These are phyloP conservation scores for Plasmodium reichenowi DNA, from an alignment of 169 alveolate species.

Conservation along the genomic window DNA sequence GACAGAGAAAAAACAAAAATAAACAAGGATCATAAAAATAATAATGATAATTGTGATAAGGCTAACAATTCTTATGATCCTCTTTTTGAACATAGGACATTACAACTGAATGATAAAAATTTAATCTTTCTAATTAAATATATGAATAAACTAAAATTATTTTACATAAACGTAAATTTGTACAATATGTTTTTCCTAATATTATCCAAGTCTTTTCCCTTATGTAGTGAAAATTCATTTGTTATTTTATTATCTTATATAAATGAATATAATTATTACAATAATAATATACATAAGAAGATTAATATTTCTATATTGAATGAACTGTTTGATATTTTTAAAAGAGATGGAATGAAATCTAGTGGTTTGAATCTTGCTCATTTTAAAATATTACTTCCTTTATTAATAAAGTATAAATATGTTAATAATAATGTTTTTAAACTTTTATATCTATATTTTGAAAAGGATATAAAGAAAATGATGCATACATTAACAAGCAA, in stretches of 20 bases:
- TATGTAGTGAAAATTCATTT: slow-evolving; percentile 12
- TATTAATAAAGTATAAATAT: slow-evolving; percentile 43
- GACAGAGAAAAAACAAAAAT: neutral
- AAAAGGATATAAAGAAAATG: slow-evolving; percentile 21
- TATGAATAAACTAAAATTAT: slow-evolving; percentile 58
- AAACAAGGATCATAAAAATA: no score
- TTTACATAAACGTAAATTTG: slow-evolving; percentile 53
- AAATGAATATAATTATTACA: slow-evolving; percentile 49
- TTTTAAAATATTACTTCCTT: slow-evolving; percentile 38
- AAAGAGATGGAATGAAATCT: neutral
- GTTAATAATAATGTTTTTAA: neutral
- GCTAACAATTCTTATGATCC: neutral
- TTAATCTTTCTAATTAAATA: slow-evolving; percentile 41
- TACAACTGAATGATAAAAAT: slow-evolving; percentile 25
- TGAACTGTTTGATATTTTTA: neutral
- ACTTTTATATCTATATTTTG: slow-evolving; percentile 5
- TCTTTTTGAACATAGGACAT: neutral
- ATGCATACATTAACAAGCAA: neutral
- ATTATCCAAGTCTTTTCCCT: slow-evolving; percentile 26
- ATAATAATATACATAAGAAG: slow-evolving; percentile 31
- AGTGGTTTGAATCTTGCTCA: slow-evolving; percentile 2
- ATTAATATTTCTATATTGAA: slow-evolving; percentile 22
- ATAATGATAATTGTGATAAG: no score
- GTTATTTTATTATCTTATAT: slow-evolving; percentile 30
- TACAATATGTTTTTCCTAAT: slow-evolving; percentile 49